Percentiles rank a stretch among this genome's conserved stretches.
Conservation (phyloP, 495 filamentous ascomycete genomes). For the Lophiotrema nucula region DNA sequence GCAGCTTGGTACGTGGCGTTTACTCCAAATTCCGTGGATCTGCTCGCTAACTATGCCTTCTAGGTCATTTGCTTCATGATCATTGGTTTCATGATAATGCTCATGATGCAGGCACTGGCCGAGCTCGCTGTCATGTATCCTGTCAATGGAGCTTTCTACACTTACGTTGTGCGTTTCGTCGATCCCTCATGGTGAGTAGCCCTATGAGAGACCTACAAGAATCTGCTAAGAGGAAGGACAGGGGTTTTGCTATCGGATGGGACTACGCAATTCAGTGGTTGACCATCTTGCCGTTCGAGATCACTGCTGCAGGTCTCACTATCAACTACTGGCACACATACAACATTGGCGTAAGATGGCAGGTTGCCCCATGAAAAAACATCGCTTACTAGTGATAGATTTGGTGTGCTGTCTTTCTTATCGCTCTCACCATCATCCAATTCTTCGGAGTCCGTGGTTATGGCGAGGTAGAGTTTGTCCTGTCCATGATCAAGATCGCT, state of each 20-base stretch:
- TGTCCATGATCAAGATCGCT: slow-evolving; percentile 52
- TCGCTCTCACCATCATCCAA: slow-evolving; percentile 46
- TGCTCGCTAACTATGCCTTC: slow-evolving; percentile 1
- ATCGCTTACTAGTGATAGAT: slow-evolving; percentile 15
- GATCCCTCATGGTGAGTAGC: slow-evolving; percentile 51
- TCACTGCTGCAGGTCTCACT: slow-evolving; percentile 57
- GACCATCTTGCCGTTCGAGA: slow-evolving; percentile 50
- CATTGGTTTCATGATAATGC: slow-evolving; percentile 53
- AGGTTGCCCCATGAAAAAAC: background rate
- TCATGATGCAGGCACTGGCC: slow-evolving; percentile 61
- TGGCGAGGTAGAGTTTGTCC: slow-evolving; percentile 54
- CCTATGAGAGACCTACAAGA: background rate
- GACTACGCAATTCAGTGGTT: slow-evolving; percentile 50
- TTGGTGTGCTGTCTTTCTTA: slow-evolving; percentile 50
- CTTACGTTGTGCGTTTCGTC: slow-evolving; percentile 55
- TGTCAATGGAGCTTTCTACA: slow-evolving; percentile 61
- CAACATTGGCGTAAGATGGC: slow-evolving; percentile 41
- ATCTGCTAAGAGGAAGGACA: background rate
- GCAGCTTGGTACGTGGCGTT: slow-evolving; percentile 31
- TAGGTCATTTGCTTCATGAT: slow-evolving; percentile 52
- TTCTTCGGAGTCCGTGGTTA: slow-evolving; percentile 53
- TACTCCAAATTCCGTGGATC: background rate
- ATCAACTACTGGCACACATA: slow-evolving; percentile 57
- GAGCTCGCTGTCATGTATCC: slow-evolving; percentile 71
- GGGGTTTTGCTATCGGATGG: slow-evolving; percentile 55